Base-by-base conservation (phyloP, 345 rosid species). In the Hypericum androsaemum region DNA sequence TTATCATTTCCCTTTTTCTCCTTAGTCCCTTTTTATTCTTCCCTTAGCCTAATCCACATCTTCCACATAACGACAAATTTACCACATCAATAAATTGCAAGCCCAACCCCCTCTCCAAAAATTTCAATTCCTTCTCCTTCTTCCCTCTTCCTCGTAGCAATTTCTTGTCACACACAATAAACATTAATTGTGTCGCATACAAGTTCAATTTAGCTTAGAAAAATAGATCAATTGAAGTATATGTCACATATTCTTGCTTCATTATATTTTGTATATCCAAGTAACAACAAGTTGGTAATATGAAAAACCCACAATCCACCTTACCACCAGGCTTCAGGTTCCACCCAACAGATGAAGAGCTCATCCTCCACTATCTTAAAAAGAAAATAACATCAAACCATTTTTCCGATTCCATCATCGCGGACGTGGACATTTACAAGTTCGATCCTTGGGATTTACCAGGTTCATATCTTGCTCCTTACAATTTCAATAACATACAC, bases 331-430 rank as follows among this genome's bases (percentile, higher is more conserved):
- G 98, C 10, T 92, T 92, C 61, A 77, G 98, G 65, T 90, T 90
- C 65, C 98, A 87, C 71, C 98, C 98, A 8, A 92, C 98, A 0
- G 98, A 92, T 41, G 96, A 92, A 48, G 98, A 92, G 56, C 96
- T 92, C 50, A 85, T 92, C 71, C 86, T 81, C 66, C 95, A 92
- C 71, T 92, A 92, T 74, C 80, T 92, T 1, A 71, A 51, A 49
- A 81, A 77, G 74, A 92, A 83, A 59, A 52, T 83, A 5, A 49
- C 82, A 2, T 88, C 95, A 41, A 45, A 70, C 7, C 83, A 81
- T 0, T 76, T 92, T n/a, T 88, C 94, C 0, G 72, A 74, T 53
- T 88, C 96, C 35, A 78, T 92, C 78, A 83, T 92, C 17, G 95
- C 95, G 0, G 98, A 88, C 56, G 96, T 92, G 7, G 84, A 92